These are phyloP conservation scores for Coemansia sp. DNA, from an alignment of 192 early-diverging fungal species.

Conservation along the genomic window DNA sequence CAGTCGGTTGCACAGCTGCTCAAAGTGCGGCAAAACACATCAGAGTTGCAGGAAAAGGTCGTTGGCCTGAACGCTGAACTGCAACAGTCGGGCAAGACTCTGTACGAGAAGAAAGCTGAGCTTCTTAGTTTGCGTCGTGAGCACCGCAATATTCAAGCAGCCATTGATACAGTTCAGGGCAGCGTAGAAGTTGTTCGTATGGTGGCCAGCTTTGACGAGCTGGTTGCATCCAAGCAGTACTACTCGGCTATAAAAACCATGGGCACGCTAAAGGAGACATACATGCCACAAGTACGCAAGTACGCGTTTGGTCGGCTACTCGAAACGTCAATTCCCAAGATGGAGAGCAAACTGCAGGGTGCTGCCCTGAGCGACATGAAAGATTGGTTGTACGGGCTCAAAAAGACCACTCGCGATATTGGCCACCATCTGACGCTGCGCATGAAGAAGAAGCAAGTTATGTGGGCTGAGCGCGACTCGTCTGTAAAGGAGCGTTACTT, in stretches of 20 bases:
- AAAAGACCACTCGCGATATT: slow-evolving; percentile 75
- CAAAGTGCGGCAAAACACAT: slow-evolving; percentile 87
- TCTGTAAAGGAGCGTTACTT: slow-evolving; percentile 47
- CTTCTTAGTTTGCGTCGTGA: slow-evolving; percentile 72
- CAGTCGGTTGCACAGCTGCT: slow-evolving; percentile 92
- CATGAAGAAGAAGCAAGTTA: slow-evolving; percentile 68
- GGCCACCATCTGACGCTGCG: slow-evolving; percentile 82
- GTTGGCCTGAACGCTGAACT: slow-evolving; percentile 82
- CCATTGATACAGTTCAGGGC: slow-evolving; percentile 73
- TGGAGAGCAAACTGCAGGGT: slow-evolving; percentile 83
- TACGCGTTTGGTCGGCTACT: slow-evolving; percentile 86
- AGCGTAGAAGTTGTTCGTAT: slow-evolving; percentile 88
- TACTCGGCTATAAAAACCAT: slow-evolving; percentile 91
- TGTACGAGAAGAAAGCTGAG: slow-evolving; percentile 76
- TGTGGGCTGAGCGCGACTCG: slow-evolving; percentile 49
- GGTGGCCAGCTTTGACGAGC: slow-evolving; percentile 76
- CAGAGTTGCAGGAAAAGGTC: slow-evolving; percentile 81
- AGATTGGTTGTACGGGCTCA: slow-evolving; percentile 88
- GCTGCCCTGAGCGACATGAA: slow-evolving; percentile 85
- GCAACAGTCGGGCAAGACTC: slow-evolving; percentile 74
- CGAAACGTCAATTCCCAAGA: slow-evolving; percentile 83
- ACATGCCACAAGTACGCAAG: slow-evolving; percentile 70
- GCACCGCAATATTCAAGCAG: slow-evolving; percentile 84
- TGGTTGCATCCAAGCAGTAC: slow-evolving; percentile 81
- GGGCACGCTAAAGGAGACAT: slow-evolving; percentile 74